These are phyloP conservation scores for Kodamaea leandrae DNA, from an alignment of 805 yeast genomes.

Conservation along the genomic window DNA sequence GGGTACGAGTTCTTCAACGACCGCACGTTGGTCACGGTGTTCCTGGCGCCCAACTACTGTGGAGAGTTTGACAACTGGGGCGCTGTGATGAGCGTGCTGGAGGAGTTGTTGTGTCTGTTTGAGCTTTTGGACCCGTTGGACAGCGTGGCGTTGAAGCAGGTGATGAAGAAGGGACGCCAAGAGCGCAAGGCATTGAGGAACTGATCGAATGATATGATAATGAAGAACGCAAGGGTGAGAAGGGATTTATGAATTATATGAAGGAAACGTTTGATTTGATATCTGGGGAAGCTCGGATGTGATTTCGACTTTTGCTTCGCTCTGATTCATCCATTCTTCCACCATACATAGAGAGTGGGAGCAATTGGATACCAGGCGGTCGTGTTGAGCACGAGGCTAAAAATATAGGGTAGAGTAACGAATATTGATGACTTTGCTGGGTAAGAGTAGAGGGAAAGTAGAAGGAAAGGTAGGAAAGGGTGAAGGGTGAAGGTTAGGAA, in stretches of 20 bases:
- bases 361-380: not conserved
- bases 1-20: slow-evolving; percentile 78
- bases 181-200: slow-evolving; percentile 57
- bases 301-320: too few species aligned
- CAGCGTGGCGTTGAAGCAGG: slow-evolving; percentile 87
- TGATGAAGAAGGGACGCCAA: slow-evolving; percentile 89
- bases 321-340: not conserved
- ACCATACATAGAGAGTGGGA: not conserved
- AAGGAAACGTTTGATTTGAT: slow-evolving; percentile 2
- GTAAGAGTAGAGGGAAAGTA: too few species aligned
- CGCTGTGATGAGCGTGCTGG: slow-evolving; percentile 96
- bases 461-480: too few species aligned
- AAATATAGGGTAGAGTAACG: not conserved
- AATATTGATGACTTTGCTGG: not conserved
- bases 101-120: slow-evolving; percentile 87
- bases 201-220: slow-evolving; percentile 4
- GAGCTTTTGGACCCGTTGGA: slow-evolving; percentile 93
- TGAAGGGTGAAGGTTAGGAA: too few species aligned
- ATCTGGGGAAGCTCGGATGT: slow-evolving; percentile 46
- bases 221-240: too few species aligned
- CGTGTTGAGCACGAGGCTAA: not conserved
- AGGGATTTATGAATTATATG: slow-evolving; percentile 4
- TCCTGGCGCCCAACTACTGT: slow-evolving; percentile 74
- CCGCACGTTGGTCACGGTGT: slow-evolving; percentile 67
- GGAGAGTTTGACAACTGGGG: slow-evolving; percentile 95